phyloP scores from a whole-genome alignment of 192 early-diverging fungal genomes.

The Backusella westeae region DNA sequence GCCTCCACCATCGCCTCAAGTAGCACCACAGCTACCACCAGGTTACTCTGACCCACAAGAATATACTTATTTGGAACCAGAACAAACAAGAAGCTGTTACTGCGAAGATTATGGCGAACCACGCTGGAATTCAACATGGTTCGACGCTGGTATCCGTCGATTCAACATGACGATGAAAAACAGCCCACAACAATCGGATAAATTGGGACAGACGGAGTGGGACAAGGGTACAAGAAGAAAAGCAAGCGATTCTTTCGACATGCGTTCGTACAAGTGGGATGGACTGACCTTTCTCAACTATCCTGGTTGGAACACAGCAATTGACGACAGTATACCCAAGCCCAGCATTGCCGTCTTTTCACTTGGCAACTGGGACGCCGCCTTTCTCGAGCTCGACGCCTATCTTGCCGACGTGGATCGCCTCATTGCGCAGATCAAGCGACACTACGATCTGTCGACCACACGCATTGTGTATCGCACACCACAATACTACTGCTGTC shows the following conservation, averaged over 20 bases:
- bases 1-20: not conserved
- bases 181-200: not conserved
- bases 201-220: slow-evolving; percentile 13
- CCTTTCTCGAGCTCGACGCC: slow-evolving; percentile 33
- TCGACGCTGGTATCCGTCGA: slow-evolving; percentile 15
- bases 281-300: slow-evolving; percentile 42
- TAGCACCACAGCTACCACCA: not conserved
- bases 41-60: not conserved
- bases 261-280: slow-evolving; percentile 46
- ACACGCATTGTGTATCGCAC: slow-evolving; percentile 42
- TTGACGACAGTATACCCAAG: slow-evolving; percentile 9
- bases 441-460: slow-evolving; percentile 21
- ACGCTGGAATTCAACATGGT: slow-evolving; percentile 30
- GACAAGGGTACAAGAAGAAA: not conserved
- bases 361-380: slow-evolving; percentile 53
- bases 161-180: slow-evolving; percentile 29
- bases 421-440: slow-evolving; percentile 30
- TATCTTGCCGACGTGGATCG: slow-evolving; percentile 28
- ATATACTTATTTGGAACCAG: slow-evolving; percentile 5
- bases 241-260: not conserved
- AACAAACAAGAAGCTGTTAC: slow-evolving; percentile 22
- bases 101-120: slow-evolving; percentile 47
- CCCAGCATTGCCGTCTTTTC: slow-evolving; percentile 37
- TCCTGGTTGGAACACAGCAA: slow-evolving; percentile 32
- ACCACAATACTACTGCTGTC: slow-evolving; percentile 54